Base-by-base conservation (phyloP, 257 asterid species). In the Ehretia macrophylla region DNA sequence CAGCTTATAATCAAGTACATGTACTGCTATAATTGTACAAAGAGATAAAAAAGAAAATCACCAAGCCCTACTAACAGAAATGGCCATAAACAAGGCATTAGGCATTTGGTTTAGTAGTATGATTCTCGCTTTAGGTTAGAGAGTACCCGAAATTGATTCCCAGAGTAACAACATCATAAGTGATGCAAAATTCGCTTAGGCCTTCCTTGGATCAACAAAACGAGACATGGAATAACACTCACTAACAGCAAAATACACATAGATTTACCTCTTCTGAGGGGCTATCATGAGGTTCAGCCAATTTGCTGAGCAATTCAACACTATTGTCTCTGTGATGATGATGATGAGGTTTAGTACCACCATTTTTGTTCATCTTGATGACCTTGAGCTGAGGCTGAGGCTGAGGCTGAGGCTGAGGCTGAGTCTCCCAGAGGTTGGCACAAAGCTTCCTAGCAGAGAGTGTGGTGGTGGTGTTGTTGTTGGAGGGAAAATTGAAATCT, bases 361-460 rank as follows among this genome's bases (percentile, higher is more conserved):
- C 68, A 60, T 13, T 51, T 39, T 67, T 72, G 71, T 63, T 77
- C 78, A 78, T 65, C 39, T 66, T 67, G 57, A 63, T 50, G n/a
- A 51, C 49, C 11, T 38, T 38, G 44, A 5, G 44, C 9, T 38
- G 44, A n/a, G n/a, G n/a, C n/a, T n/a, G n/a, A n/a, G n/a, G n/a
- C n/a, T n/a, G 35, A 3, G 6, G 35, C 35, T 69, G 27, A 32
- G 59, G 20, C 8, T 65, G 78, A 0, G 81, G 79, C 48, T 84
- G 81, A 74, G 80, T 66, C 64, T 88, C 95, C 96, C 96, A 91
- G 74, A 91, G 67, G 71, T 75, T 81, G 16, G 95, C 90, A 62
- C 84, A 90, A 70, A 91, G 79, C 64, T 88, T 82, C 46, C 96
- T 82, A 5, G 95, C 96, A 44, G 98, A 83, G 27, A 84, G 77